Conservation (phyloP, 2,329 filamentous ascomycete species). For the Chaetomiaceae sp. region DNA sequence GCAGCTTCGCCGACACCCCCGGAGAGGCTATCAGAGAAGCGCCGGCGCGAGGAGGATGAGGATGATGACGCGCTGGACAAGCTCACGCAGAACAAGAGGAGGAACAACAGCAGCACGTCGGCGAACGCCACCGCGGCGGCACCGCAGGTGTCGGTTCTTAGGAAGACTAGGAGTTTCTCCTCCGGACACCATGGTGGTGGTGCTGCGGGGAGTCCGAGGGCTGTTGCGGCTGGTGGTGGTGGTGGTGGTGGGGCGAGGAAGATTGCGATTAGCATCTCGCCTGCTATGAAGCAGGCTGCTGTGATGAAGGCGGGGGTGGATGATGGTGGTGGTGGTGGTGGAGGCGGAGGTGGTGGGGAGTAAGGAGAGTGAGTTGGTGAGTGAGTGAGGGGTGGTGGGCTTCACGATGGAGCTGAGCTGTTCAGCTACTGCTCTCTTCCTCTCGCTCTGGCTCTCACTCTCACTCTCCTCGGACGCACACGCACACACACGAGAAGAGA, state of each 20-base stretch:
- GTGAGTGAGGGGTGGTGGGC: neutral
- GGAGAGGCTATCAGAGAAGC: conserved; percentile 81
- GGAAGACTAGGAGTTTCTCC: conserved; percentile 33
- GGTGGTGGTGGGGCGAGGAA: conserved; percentile 15
- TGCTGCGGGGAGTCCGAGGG: too few species aligned
- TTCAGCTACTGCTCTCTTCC: too few species aligned
- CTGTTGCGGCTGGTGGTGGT: neutral
- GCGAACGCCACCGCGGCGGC: conserved; percentile 30
- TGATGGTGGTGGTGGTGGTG: neutral
- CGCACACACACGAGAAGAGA: too few species aligned
- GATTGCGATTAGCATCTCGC: conserved; percentile 25
- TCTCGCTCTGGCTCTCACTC: too few species aligned
- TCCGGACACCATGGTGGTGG: too few species aligned
- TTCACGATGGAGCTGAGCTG: too few species aligned
- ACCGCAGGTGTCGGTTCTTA: conserved; percentile 35
- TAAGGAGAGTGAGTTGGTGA: neutral
- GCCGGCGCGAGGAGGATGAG: conserved; percentile 86
- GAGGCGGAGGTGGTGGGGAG: neutral
- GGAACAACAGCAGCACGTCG: conserved; percentile 52
- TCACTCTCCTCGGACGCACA: too few species aligned
- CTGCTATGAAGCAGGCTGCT: conserved; percentile 16
- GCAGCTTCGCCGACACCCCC: conserved; percentile 54
- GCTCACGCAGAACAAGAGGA: conserved; percentile 61
- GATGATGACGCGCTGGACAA: conserved; percentile 91
- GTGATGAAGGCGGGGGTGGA: neutral